Evolutionary conservation across 108 stramenopile genomes (phyloP).

Genomic region (Discostella pseudostelligera): DNA sequence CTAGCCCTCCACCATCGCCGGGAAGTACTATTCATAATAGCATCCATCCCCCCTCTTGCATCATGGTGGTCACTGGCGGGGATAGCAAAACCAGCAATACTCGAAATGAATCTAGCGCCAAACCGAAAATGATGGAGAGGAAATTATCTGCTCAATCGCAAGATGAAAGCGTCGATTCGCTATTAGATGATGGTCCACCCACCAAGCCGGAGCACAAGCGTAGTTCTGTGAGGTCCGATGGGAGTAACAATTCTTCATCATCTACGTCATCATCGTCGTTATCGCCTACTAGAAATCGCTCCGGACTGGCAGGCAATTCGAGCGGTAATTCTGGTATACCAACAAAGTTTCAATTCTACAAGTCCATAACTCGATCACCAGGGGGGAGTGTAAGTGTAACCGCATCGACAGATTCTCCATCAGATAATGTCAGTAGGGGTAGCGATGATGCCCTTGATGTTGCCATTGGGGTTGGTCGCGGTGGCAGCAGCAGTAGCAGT

Average conservation of each 20-base stretch:
- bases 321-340: background rate
- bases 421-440: background rate
- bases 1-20: too few species aligned
- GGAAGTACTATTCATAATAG: too few species aligned
- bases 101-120: too few species aligned
- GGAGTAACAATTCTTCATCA: background rate
- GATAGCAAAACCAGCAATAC: too few species aligned
- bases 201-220: slow-evolving; percentile 13
- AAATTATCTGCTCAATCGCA: background rate
- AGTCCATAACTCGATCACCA: background rate
- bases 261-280: background rate
- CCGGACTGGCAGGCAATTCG: background rate
- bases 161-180: background rate
- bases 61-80: too few species aligned
- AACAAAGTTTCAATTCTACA: slow-evolving; percentile 12
- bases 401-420: background rate
- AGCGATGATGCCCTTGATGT: background rate
- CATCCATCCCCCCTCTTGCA: too few species aligned
- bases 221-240: background rate
- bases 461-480: background rate
- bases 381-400: background rate
- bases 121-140: too few species aligned
- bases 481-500: background rate
- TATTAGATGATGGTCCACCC: slow-evolving; percentile 6
- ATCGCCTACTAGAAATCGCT: background rate